Conservation (phyloP, 148 eudicot species). For the Drosera capensis region DNA sequence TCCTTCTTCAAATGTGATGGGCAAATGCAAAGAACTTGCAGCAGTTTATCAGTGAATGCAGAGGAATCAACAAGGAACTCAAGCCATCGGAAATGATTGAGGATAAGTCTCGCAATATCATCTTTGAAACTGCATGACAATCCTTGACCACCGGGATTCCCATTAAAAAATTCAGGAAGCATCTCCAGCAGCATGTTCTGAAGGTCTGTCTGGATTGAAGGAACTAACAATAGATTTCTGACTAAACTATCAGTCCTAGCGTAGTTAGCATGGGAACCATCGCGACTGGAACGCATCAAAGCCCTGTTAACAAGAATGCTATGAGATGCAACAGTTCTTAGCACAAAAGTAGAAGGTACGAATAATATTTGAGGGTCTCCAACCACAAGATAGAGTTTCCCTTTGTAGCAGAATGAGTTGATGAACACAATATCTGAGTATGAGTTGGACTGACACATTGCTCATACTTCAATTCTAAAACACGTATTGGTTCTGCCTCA, state of each 20-base stretch:
- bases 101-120: slow-evolving; percentile 35
- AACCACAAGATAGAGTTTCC: no score
- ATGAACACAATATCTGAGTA: no score
- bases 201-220: slow-evolving; percentile 30
- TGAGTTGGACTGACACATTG: no score
- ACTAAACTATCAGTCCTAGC: slow-evolving; percentile 29
- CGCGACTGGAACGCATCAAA: slow-evolving; percentile 22
- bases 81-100: slow-evolving; percentile 51
- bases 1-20: slow-evolving; percentile 40
- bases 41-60: slow-evolving; percentile 29
- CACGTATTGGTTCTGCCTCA: no score
- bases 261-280: slow-evolving; percentile 8
- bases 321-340: no score
- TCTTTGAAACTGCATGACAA: slow-evolving; percentile 23
- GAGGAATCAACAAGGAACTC: slow-evolving; percentile 37
- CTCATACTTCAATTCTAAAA: no score
- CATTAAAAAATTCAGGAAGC: slow-evolving; percentile 38
- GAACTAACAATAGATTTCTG: slow-evolving; percentile 33
- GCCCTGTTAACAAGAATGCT: slow-evolving; percentile 18
- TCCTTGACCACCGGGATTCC: slow-evolving; percentile 11
- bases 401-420: no score
- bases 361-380: no score
- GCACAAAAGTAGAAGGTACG: not conserved
- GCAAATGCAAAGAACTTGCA: slow-evolving; percentile 39
- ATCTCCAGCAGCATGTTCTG: slow-evolving; percentile 39